Conservation (phyloP, 495 filamentous ascomycete species). For the Xylaria castorea region DNA sequence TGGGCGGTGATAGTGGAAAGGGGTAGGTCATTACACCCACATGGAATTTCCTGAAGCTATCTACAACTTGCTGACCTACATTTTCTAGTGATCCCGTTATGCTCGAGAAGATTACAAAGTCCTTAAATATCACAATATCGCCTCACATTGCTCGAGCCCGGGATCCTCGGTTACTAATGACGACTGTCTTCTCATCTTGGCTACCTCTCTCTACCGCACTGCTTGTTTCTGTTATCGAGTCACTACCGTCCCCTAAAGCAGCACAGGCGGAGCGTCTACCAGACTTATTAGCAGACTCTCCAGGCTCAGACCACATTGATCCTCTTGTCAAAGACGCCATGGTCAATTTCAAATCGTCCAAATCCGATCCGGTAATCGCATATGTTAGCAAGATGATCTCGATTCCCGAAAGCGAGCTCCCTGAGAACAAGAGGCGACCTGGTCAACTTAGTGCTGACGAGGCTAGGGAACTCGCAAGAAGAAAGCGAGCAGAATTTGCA, state of each 20-base stretch:
- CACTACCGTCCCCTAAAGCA: constrained; percentile 82
- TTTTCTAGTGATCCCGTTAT: constrained; percentile 73
- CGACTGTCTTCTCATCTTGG: constrained; percentile 86
- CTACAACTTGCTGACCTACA: constrained; percentile 28
- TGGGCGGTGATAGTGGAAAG: constrained; percentile 78
- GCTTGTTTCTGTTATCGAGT: constrained; percentile 91
- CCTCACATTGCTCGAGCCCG: constrained; percentile 83
- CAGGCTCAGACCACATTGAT: constrained; percentile 74
- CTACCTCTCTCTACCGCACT: constrained; percentile 91
- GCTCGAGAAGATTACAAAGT: constrained; percentile 94
- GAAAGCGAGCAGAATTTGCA: constrained; percentile 86
- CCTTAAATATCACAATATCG: constrained; percentile 80
- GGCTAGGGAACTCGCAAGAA: constrained; percentile 84
- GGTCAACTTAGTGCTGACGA: constrained; percentile 84
- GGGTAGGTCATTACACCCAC: constrained; percentile 60
- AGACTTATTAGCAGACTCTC: constrained; percentile 78
- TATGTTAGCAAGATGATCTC: constrained; percentile 99
- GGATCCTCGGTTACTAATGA: constrained; percentile 84
- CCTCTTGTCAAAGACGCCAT: constrained; percentile 76
- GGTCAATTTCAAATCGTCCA: constrained; percentile 72
- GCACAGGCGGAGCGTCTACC: constrained; percentile 86
- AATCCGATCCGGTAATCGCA: constrained; percentile 81
- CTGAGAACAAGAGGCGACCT: constrained; percentile 74
- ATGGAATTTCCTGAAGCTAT: constrained; percentile 21
- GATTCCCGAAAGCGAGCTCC: constrained; percentile 87